These are phyloP conservation scores for Chenopodium formosanum DNA, from an alignment of 148 eudicot genomes.

Conservation along the genomic window DNA sequence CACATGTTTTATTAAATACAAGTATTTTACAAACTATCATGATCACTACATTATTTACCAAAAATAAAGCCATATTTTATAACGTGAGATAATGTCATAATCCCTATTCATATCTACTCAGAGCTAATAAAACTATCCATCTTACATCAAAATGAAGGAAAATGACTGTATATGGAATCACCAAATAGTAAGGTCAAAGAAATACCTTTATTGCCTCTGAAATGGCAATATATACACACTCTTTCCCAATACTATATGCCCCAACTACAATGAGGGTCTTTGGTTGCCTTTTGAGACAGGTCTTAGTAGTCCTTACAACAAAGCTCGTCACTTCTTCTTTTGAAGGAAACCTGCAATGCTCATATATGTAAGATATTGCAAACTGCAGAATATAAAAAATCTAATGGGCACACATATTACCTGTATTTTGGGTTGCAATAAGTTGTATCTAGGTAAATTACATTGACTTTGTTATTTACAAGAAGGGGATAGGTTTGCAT, in stretches of 20 bases:
- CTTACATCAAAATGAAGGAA: not conserved
- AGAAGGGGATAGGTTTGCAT: constrained; percentile 62
- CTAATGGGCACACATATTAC: constrained; percentile 20
- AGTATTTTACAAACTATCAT: not conserved
- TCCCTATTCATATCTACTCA: not conserved
- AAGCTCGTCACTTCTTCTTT: constrained; percentile 56
- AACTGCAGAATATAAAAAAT: not conserved
- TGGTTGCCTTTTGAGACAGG: constrained; percentile 46
- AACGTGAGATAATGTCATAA: not conserved
- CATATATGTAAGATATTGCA: not conserved
- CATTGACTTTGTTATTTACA: constrained; percentile 35
- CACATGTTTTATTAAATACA: not conserved
- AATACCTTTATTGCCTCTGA: constrained; percentile 60
- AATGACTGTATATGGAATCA: not conserved
- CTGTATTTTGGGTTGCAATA: constrained; percentile 72
- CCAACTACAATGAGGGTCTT: constrained; percentile 63
- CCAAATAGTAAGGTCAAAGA: not conserved
- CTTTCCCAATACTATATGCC: constrained; percentile 73
- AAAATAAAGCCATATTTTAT: not conserved
- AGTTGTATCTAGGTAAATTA: constrained; percentile 67
- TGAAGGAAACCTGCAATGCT: constrained; percentile 50
- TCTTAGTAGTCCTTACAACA: constrained; percentile 45
- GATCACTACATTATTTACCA: not conserved
- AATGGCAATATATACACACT: constrained; percentile 60
- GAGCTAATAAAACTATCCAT: not conserved